A percentile compares a stretch with the other conserved stretches of the same genome.
phyloP scores from a whole-genome alignment of 208 protist species.

The Leishmania arabica region DNA sequence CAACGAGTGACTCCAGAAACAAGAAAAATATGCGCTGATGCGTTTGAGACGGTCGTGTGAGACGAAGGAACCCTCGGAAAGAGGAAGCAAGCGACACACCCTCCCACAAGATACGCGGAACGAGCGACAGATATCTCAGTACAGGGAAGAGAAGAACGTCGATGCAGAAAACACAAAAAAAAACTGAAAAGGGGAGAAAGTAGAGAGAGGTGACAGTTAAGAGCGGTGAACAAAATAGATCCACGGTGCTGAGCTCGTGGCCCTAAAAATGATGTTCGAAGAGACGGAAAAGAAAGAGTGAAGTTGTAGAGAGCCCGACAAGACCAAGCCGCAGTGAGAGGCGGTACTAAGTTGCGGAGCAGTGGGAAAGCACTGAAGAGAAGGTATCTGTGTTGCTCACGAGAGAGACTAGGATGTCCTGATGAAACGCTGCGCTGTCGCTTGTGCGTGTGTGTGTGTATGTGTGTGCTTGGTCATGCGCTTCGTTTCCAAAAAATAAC shows the following conservation, averaged over 20 bases:
- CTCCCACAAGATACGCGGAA: not conserved
- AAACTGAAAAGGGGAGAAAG: not conserved
- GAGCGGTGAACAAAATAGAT: not conserved
- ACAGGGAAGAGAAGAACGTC: not conserved
- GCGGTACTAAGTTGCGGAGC: not conserved
- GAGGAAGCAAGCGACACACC: not conserved
- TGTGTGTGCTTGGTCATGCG: not conserved
- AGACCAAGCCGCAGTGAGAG: not conserved
- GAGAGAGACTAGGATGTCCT: not conserved
- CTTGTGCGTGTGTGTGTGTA: not conserved
- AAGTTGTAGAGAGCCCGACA: not conserved
- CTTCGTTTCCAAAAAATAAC: not conserved
- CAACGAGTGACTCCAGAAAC: not conserved
- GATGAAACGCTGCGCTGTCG: not conserved
- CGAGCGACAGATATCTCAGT: not conserved
- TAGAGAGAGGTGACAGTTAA: not conserved
- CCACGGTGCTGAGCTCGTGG: not conserved
- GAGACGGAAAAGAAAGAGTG: not conserved
- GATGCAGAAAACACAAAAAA: not conserved
- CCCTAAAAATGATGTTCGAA: not conserved
- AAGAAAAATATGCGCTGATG: not conserved
- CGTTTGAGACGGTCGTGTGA: not conserved
- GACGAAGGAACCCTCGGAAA: not conserved
- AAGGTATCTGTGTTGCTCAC: not conserved
- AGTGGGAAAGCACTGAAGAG: not conserved